Conservation (phyloP, 352 stramenopile genomes). For the Globisporangium nunn region DNA sequence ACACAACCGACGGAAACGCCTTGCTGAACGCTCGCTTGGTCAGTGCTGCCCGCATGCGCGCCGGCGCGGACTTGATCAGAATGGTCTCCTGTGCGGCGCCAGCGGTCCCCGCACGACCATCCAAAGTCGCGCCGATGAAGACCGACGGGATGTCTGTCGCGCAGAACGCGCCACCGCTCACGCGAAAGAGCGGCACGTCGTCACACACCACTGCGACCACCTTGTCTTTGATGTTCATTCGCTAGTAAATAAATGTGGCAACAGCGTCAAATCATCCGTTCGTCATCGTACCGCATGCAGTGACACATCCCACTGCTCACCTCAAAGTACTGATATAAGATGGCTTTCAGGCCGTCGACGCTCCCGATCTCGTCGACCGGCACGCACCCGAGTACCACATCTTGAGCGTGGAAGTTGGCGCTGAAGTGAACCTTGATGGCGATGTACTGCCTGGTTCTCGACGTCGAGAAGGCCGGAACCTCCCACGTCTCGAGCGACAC, state of each 20-base stretch:
- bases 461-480: slow-evolving; percentile 24
- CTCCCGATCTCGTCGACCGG: slow-evolving; percentile 30
- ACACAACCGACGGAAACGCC: slow-evolving; percentile 45
- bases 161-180: slow-evolving; percentile 18
- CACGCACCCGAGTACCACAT: slow-evolving; percentile 51
- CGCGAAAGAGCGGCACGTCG: slow-evolving; percentile 31
- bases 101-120: slow-evolving; percentile 29
- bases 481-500: slow-evolving; percentile 69
- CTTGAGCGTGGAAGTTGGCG: slow-evolving; percentile 62
- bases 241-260: slow-evolving; percentile 7
- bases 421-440: slow-evolving; percentile 72
- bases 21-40: slow-evolving; percentile 41
- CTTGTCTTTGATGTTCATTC: slow-evolving; percentile 68
- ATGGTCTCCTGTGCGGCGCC: slow-evolving; percentile 43
- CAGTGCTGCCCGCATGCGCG: slow-evolving; percentile 47
- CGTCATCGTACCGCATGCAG: not conserved
- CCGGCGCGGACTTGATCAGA: slow-evolving; percentile 47
- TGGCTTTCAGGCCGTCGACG: slow-evolving; percentile 34
- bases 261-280: not conserved
- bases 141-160: slow-evolving; percentile 42
- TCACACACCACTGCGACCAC: slow-evolving; percentile 56
- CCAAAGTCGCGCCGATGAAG: slow-evolving; percentile 49
- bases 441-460: slow-evolving; percentile 43
- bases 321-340: slow-evolving; percentile 55
- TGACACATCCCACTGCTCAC: slow-evolving; percentile 9